Conservation (phyloP, 2,329 filamentous ascomycete species). For the Hymenoscyphus infarciens region DNA sequence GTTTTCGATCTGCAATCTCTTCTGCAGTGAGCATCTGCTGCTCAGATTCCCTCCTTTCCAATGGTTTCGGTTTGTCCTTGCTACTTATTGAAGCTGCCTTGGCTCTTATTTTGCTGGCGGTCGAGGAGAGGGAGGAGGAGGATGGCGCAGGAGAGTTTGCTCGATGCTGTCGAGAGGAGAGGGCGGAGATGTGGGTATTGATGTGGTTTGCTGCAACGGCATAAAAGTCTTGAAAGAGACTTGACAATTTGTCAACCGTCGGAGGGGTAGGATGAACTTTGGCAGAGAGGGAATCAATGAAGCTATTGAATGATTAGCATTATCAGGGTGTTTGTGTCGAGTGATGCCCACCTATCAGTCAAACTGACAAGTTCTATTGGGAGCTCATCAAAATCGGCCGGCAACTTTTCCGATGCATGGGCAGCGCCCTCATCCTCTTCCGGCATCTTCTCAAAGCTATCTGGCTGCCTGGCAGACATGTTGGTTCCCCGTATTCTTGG, state of each 20-base stretch:
- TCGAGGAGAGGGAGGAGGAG: slow-evolving; percentile 52
- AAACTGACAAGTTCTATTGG: slow-evolving; percentile 91
- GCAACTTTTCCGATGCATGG: slow-evolving; percentile 26
- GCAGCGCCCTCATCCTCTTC: slow-evolving; percentile 32
- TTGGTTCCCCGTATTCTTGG: slow-evolving; percentile 16
- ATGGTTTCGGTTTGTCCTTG: slow-evolving; percentile 49
- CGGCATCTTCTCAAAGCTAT: slow-evolving; percentile 40
- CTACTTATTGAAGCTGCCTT: slow-evolving; percentile 52
- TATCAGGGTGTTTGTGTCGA: slow-evolving; percentile 5
- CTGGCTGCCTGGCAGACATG: slow-evolving; percentile 25
- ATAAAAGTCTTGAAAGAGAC: slow-evolving; percentile 96
- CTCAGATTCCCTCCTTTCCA: slow-evolving; percentile 40
- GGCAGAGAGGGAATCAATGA: slow-evolving; percentile 83
- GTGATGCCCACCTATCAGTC: slow-evolving; percentile 67
- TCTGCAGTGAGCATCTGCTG: slow-evolving; percentile 90
- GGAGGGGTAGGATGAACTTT: slow-evolving; percentile 84
- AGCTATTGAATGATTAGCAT: slow-evolving; percentile 50
- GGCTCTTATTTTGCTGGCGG: slow-evolving; percentile 53
- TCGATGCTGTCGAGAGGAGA: slow-evolving; percentile 72
- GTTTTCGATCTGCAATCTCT: slow-evolving; percentile 77
- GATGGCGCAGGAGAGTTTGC: slow-evolving; percentile 56
- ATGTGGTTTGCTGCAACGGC: slow-evolving; percentile 75
- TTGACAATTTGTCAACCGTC: slow-evolving; percentile 74
- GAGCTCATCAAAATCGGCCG: slow-evolving; percentile 72
- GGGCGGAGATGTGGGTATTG: slow-evolving; percentile 76